Evolutionary conservation across 2,329 filamentous ascomycete species (phyloP).

Genomic region (Neofusicoccum ribis): DNA sequence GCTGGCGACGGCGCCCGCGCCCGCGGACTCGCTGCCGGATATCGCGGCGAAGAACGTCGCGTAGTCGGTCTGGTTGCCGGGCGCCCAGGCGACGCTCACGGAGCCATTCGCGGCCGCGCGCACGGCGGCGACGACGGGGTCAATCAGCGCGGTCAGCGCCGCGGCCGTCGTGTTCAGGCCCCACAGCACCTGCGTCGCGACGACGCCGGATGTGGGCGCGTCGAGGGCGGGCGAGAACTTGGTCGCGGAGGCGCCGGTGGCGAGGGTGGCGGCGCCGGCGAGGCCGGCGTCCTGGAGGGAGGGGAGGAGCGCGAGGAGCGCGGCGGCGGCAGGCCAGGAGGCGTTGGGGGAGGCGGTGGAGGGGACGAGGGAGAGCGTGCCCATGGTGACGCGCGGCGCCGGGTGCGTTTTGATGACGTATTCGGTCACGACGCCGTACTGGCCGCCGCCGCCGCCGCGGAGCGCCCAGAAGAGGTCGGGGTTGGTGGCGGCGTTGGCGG

Average conservation of each 20-base stretch:
- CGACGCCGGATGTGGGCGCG: conserved; percentile 29
- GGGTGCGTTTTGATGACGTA: conserved; percentile 35
- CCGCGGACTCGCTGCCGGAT: conserved; percentile 30
- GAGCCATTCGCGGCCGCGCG: conserved; percentile 12
- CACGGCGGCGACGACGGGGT: conserved; percentile 20
- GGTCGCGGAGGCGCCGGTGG: neutral
- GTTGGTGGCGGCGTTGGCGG: conserved; percentile 35
- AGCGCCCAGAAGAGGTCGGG: conserved; percentile 37
- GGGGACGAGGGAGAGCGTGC: neutral
- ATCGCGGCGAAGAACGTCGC: conserved; percentile 31
- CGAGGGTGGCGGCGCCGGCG: too few species aligned
- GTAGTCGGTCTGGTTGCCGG: conserved; percentile 30
- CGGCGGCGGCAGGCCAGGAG: neutral
- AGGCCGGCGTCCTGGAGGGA: too few species aligned
- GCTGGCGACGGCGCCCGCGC: conserved; percentile 31
- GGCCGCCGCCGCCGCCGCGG: conserved; percentile 27
- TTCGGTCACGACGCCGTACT: conserved; percentile 26
- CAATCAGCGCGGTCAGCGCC: conserved; percentile 23
- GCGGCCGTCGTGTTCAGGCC: conserved; percentile 29
- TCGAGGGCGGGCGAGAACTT: conserved; percentile 37
- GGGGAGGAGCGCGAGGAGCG: too few species aligned
- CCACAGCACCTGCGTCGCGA: conserved; percentile 31
- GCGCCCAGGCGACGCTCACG: conserved; percentile 1
- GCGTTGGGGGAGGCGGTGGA: too few species aligned
- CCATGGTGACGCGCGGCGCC: conserved; percentile 20